Conservation (phyloP, 768 basidiomycete genomes). For the Suillus americanus region DNA sequence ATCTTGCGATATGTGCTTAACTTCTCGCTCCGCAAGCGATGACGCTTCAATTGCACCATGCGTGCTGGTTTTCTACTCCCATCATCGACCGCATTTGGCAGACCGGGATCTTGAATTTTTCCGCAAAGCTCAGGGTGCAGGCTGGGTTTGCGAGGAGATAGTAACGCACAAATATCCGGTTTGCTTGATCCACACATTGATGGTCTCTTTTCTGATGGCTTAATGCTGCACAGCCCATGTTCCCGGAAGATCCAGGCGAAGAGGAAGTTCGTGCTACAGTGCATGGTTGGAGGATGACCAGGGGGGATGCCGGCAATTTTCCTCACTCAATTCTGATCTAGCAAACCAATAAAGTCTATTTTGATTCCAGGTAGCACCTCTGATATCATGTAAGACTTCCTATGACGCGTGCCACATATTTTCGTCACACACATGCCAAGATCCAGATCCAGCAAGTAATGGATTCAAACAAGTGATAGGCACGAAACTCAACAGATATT, state of each 20-base stretch:
- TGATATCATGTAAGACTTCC: not conserved
- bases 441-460: not conserved
- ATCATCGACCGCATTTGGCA: slow-evolving; percentile 84
- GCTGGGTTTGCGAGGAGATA: slow-evolving; percentile 76
- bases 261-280: slow-evolving; percentile 77
- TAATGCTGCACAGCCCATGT: slow-evolving; percentile 68
- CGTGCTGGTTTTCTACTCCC: slow-evolving; percentile 85
- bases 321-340: not conserved
- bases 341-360: not conserved
- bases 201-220: not conserved
- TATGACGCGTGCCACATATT: not conserved
- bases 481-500: not conserved
- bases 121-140: slow-evolving; percentile 51
- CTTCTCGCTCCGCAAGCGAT: slow-evolving; percentile 21
- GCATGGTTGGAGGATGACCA: slow-evolving; percentile 73
- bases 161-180: slow-evolving; percentile 65
- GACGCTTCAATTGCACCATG: slow-evolving; percentile 28
- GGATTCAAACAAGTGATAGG: not conserved
- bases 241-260: slow-evolving; percentile 83
- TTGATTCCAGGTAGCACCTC: not conserved
- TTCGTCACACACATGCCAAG: not conserved
- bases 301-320: slow-evolving; percentile 5
- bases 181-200: slow-evolving; percentile 19
- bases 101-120: slow-evolving; percentile 86
- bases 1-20: slow-evolving; percentile 58